These are phyloP conservation scores for Phylloporus scabripes DNA, from an alignment of 768 basidiomycete genomes.

Conservation along the genomic window DNA sequence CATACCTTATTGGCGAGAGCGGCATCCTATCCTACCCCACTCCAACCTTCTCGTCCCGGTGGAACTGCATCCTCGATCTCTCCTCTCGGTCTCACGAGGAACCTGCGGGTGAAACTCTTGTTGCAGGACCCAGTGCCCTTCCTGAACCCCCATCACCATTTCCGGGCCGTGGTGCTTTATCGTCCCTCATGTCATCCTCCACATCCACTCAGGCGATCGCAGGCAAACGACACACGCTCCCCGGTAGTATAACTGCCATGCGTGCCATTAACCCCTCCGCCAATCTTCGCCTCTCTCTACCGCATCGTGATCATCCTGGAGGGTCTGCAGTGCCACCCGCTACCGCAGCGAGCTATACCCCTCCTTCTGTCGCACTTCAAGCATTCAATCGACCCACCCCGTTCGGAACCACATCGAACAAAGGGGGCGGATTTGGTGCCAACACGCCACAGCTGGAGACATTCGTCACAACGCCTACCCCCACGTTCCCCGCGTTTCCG, in stretches of 20 bases:
- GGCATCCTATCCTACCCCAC: conserved; percentile 51
- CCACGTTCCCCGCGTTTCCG: conserved; percentile 69
- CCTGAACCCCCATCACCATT: conserved; percentile 82
- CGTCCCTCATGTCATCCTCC: conserved; percentile 27
- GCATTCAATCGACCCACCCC: conserved; percentile 24
- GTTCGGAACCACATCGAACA: conserved; percentile 29
- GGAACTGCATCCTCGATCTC: conserved; percentile 90
- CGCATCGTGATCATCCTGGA: conserved; percentile 24
- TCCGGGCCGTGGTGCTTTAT: conserved; percentile 37
- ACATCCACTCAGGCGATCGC: conserved; percentile 36
- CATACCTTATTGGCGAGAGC: conserved; percentile 39
- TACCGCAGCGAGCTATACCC: conserved; percentile 21
- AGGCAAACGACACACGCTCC: conserved; percentile 55
- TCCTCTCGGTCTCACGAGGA: conserved; percentile 31
- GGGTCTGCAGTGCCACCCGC: conserved; percentile 8
- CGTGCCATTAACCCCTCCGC: conserved; percentile 22
- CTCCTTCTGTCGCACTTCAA: conserved; percentile 34
- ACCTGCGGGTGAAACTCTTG: conserved; percentile 14
- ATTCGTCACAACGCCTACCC: conserved; percentile 46
- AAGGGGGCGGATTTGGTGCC: conserved; percentile 5
- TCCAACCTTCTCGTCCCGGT: conserved; percentile 70
- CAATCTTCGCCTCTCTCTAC: conserved; percentile 21
- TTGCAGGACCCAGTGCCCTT: conserved; percentile 37
- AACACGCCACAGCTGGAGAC: conserved; percentile 11
- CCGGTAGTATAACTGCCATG: conserved; percentile 31